Percentiles rank a stretch among this genome's conserved stretches.
phyloP scores from a whole-genome alignment of 768 basidiomycete genomes.

The Mycena polygramma region DNA sequence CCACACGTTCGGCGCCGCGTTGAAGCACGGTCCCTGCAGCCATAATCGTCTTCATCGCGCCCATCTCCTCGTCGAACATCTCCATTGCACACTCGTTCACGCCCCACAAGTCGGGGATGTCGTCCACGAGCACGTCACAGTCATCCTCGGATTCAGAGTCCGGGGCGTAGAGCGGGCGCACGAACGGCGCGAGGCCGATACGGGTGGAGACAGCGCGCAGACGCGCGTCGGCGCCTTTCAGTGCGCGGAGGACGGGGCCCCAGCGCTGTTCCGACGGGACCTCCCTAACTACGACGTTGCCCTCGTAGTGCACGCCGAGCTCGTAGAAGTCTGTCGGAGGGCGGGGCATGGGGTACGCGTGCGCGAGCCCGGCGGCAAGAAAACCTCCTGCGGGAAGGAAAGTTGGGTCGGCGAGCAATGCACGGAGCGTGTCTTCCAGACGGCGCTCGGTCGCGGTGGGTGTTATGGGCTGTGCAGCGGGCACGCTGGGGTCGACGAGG shows the following conservation, averaged over 20 bases:
- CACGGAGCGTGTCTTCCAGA: constrained; percentile 40
- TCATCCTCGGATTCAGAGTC: background rate
- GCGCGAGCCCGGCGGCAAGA: constrained; percentile 51
- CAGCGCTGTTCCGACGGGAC: background rate
- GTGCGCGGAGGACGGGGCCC: background rate
- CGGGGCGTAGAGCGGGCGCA: constrained; percentile 29
- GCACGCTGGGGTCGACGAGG: constrained; percentile 33
- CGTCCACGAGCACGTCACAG: no score
- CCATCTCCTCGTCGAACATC: no score
- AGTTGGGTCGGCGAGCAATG: constrained; percentile 41
- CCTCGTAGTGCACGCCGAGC: background rate
- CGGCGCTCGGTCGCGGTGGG: constrained; percentile 8
- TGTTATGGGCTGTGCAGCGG: background rate
- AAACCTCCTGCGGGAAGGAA: constrained; percentile 50
- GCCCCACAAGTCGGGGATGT: no score
- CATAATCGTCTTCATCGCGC: no score
- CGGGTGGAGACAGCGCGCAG: no score
- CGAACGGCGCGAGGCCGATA: no score
- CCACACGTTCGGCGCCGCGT: no score
- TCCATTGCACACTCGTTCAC: no score
- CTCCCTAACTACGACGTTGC: background rate
- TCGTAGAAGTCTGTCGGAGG: background rate
- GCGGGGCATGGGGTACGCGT: constrained; percentile 48
- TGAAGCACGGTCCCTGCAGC: no score
- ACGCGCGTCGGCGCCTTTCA: background rate